Evolutionary conservation across 108 stramenopile species (phyloP), one percentile per base, ranked within the genome.

Genomic region (Fistulifera solaris): DNA sequence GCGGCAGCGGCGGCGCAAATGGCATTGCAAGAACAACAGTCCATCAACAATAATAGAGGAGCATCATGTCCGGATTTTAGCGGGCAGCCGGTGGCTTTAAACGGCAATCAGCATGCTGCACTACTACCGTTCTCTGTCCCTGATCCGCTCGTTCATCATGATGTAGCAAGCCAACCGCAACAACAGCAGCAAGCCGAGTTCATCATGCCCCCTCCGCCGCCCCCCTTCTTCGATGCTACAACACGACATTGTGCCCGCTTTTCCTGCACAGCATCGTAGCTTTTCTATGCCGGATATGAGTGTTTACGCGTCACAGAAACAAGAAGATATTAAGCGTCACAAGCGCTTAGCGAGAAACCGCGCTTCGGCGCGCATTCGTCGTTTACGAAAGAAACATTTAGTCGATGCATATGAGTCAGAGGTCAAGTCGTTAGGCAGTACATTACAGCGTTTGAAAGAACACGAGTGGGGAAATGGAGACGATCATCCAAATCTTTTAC

Each of bases 401-500:
- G 78, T 92, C 0, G 90, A 92, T 48, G 82, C 78, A 10, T 92
- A 92, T 46, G 90, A 92, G 66, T 77, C 81, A 12, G 90, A 92
- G 68, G 90, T 92, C 14, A 84, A 84, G 6, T 78, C 86, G 27
- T 48, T 92, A 27, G 90, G 88, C 71, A 66, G 73, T 38, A 71
- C 81, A 17, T 48, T 92, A 21, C 55, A 75, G 43, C 85, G 86
- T 50, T 67, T 92, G 15, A 48, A 70, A 17, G 70, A 77, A 25
- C 86, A 87, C 62, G 56, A 71, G 56, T 87, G 86, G 86, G 86
- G 83, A 7, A 28, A 44, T 19, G 44, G 44, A 12, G 31, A 35
- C 6, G 51, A 56, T 13, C 23, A 54, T 45, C 17, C 56, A 0
- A 40, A 52, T 42, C n/a, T 54, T 1, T 39, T 40, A 19, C 86